These are phyloP conservation scores for Coemansia aciculifera DNA, from an alignment of 192 early-diverging fungal genomes.

Conservation along the genomic window DNA sequence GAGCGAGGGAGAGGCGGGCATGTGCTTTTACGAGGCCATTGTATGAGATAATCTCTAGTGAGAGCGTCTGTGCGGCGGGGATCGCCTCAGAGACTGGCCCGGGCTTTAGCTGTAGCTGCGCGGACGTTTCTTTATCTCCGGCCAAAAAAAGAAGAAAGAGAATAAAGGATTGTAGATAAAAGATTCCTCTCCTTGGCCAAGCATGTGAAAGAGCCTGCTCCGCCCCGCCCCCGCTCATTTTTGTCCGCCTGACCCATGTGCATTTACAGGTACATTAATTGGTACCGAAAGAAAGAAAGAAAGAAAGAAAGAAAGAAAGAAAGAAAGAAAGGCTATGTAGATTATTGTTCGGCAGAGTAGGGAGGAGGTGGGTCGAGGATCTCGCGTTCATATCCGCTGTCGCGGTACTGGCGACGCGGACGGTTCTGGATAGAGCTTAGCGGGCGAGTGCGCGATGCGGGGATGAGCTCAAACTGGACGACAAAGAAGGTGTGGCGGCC, in stretches of 20 bases:
- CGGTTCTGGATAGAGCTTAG: constrained; percentile 32
- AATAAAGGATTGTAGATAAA: not conserved
- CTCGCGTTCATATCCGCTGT: constrained; percentile 55
- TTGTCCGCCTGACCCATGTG: not conserved
- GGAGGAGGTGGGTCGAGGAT: constrained; percentile 55
- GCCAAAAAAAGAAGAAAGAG: not conserved
- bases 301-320: not conserved
- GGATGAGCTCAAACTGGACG: constrained; percentile 55
- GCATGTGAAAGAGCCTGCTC: not conserved
- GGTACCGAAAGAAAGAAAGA: not conserved
- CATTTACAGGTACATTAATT: not conserved
- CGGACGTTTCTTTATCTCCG: constrained; percentile 2
- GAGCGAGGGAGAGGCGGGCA: not conserved
- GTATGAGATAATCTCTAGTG: not conserved
- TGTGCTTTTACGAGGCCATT: not conserved
- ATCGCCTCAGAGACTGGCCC: not conserved
- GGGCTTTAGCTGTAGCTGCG: not conserved
- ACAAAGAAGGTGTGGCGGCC: constrained; percentile 49
- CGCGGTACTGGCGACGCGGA: constrained; percentile 49
- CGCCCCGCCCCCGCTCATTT: not conserved
- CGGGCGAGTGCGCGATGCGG: constrained; percentile 41
- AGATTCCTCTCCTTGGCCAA: not conserved
- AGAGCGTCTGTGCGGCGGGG: not conserved
- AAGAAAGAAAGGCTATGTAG: not conserved
- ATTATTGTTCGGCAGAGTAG: constrained; percentile 40